phyloP scores from a whole-genome alignment of 148 eudicot genomes.

The Rhododendron ovatum region DNA sequence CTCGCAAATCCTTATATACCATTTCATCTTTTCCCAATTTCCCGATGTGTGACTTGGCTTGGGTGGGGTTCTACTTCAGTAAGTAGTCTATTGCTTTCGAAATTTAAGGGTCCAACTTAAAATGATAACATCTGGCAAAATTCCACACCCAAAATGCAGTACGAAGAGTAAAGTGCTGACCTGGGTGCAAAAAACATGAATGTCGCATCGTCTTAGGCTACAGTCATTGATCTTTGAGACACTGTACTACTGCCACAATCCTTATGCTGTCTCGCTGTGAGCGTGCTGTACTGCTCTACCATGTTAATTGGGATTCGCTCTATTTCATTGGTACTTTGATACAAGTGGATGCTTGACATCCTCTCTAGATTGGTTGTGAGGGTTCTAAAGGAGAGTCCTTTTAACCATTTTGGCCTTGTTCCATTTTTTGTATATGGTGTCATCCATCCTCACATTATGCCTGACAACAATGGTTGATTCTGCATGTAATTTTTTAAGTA shows the following conservation, averaged over 20 bases:
- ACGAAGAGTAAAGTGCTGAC: neutral
- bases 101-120: neutral
- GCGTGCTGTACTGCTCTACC: neutral
- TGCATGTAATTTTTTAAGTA: neutral
- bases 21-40: too few species aligned
- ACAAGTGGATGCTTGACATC: neutral
- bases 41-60: too few species aligned
- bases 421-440: neutral
- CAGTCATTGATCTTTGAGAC: neutral
- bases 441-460: neutral
- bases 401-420: neutral
- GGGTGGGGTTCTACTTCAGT: too few species aligned
- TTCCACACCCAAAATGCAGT: neutral
- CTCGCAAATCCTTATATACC: too few species aligned
- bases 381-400: neutral
- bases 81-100: neutral
- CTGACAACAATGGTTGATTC: neutral
- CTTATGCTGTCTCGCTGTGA: neutral
- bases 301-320: neutral
- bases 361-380: neutral
- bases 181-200: neutral
- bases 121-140: neutral
- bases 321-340: neutral
- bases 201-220: neutral
- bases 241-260: neutral